Evolutionary conservation across 441 rosid species (phyloP), one percentile per base, ranked within the genome.

Genomic region (Mallotus repandus): DNA sequence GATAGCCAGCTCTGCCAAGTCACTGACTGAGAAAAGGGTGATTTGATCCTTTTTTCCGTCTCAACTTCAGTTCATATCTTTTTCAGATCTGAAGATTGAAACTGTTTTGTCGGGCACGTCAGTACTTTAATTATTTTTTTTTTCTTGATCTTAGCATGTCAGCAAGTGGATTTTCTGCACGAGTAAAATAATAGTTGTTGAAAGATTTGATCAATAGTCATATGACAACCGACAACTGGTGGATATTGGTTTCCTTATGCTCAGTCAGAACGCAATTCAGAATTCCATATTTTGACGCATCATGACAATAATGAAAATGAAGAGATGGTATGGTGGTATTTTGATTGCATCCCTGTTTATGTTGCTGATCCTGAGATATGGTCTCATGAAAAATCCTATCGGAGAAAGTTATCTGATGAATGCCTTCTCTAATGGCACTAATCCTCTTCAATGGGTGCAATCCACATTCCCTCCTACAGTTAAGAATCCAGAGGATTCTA

Each of bases 381-480:
- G 84, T 67, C 79, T 93, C 55, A 73, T 85, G 89, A 95, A 82
- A 73, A 80, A 80, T 83, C 84, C 89, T 52, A 79, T 85, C 56
- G 91, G 86, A 52, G 89, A 85, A 78, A 84, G 85, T 78, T 89
- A 80, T 76, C 77, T 84, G 46, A 74, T 73, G 66, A 84, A 64
- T 74, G 79, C 89, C 21, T 25, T 85, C 69, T 67, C 84, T 62
- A 96, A 96, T 82, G 79, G 78, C 71, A 88, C 79, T 76, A 85
- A 90, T 76, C 96, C 99, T 77, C 92, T 91, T 57, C 86, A 90
- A 80, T 91, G 93, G 99, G 71, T 86, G 54, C 87, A 79, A 22
- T 63, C 82, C 49, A 84, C 92, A 1, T 55, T 78, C 78, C 88
- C 90, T 63, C 85, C 84, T 50, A 86, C 80, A 53, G 82, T 83